Evolutionary conservation across 306 rosid genomes (phyloP).

Genomic region (Luffa acutangula): DNA sequence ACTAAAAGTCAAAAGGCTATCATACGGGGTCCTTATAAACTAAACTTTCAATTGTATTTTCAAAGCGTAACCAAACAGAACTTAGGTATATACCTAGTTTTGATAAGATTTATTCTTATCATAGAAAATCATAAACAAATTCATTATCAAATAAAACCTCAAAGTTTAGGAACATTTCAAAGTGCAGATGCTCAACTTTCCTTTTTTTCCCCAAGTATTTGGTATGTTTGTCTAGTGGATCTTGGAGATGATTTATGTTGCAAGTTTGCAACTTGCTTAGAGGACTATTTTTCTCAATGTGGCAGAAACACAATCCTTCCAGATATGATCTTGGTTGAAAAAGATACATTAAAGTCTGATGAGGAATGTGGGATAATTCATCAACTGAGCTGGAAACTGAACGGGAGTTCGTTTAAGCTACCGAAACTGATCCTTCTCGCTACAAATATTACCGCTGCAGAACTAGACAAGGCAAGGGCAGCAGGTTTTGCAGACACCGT

Average conservation of each 20-base stretch:
- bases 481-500: slow-evolving; percentile 83
- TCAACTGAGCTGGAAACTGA: slow-evolving; percentile 63
- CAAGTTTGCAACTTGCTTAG: not conserved
- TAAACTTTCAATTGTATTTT: not conserved
- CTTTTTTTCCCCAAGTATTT: not conserved
- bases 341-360: slow-evolving; percentile 61
- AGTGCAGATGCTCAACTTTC: not conserved
- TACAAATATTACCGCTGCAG: slow-evolving; percentile 51
- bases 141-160: not conserved
- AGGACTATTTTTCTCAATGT: slow-evolving; percentile 1
- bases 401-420: slow-evolving; percentile 38
- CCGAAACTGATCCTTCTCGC: slow-evolving; percentile 84
- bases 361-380: slow-evolving; percentile 52
- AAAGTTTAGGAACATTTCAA: not conserved
- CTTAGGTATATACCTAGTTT: not conserved
- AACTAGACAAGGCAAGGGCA: slow-evolving; percentile 57
- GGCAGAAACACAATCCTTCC: slow-evolving; percentile 51
- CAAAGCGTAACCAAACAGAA: not conserved
- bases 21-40: too few relatives aligned
- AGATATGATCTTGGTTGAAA: slow-evolving; percentile 78
- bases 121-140: not conserved
- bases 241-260: not conserved
- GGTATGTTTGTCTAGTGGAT: not conserved
- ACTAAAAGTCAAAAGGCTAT: too few relatives aligned
- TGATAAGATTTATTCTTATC: not conserved